phyloP scores from a whole-genome alignment of 306 rosid genomes.

The Mucuna pruriens region DNA sequence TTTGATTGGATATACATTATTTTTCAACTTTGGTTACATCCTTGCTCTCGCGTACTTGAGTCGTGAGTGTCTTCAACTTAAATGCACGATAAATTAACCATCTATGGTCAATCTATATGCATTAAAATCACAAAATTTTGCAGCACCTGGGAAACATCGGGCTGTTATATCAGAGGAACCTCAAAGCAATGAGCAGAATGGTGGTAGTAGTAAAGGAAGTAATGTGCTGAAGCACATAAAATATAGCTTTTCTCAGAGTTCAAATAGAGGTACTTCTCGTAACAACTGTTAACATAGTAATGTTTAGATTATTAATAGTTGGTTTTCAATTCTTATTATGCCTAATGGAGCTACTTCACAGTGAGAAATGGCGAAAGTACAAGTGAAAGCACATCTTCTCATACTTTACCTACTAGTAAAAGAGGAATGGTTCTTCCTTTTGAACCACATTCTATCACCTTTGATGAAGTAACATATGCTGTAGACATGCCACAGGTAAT shows the following conservation, averaged over 20 bases:
- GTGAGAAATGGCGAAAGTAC: constrained; percentile 24
- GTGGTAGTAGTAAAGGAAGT: constrained; percentile 4
- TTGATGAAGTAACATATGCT: constrained; percentile 57
- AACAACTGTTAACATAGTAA: neutral
- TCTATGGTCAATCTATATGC: neutral
- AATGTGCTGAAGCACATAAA: neutral
- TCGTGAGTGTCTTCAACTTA: constrained; percentile 49
- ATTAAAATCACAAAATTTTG: constrained; percentile 19
- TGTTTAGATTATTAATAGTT: neutral
- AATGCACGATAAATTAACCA: neutral
- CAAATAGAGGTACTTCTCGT: constrained; percentile 43
- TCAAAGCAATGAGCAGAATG: constrained; percentile 33
- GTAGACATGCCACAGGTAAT: constrained; percentile 57
- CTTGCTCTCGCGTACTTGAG: constrained; percentile 57
- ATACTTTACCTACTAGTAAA: constrained; percentile 1
- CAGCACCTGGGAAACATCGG: constrained; percentile 52
- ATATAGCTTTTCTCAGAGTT: constrained; percentile 32
- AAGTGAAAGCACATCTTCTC: constrained; percentile 14
- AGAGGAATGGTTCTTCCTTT: constrained; percentile 62
- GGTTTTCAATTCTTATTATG: neutral
- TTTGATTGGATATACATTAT: constrained; percentile 42
- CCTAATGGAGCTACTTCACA: constrained; percentile 5
- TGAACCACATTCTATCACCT: constrained; percentile 50
- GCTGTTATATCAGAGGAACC: constrained; percentile 42
- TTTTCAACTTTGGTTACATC: constrained; percentile 51